Evolutionary conservation across 768 basidiomycete species (phyloP), one percentile per base, ranked within the genome.

Genomic region (Mycena metata): DNA sequence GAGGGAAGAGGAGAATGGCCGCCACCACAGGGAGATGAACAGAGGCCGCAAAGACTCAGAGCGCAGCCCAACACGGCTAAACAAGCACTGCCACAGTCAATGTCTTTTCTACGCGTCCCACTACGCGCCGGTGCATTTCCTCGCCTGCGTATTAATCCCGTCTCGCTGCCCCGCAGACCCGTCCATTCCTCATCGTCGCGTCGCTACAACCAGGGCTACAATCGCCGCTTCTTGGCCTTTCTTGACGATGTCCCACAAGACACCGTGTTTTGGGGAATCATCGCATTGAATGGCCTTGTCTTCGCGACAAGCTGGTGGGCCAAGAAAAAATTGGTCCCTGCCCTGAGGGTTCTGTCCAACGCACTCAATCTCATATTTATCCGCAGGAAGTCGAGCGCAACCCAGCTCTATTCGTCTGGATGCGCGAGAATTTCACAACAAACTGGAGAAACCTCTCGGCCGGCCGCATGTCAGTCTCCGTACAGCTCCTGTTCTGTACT

Each of bases 391-490:
- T 76, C 75, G 79, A 81, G 71, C 76, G 83, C 47, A 85, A 84
- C 75, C 76, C 77, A 0, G 73, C 72, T 47, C 78, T 82, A 59
- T 77, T 78, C 39, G 67, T 74, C 12, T 87, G 83, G 83, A 86
- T 95, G 86, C 67, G 77, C 15, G 67, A 90, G 33, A 89, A 95
- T 76, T 94, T 96, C 71, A 84, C 84, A 19, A 80, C 82, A 49
- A 88, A 86, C 73, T 85, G 86, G 85, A 74, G 80, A 19, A 94
- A 94, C 76, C 72, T 94, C 12, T 75, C 78, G 0, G 73, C 82
- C 12, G 93, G 93, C n/a, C 84, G 93, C 78, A 72, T 91, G 91
- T 93, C 68, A 33, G 89, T 83, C 26, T 35, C 36, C 49, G 11
- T 39, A 19, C 56, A 63, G 39, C 41, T 59, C 46, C 55, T 64